phyloP scores from a whole-genome alignment of 306 rosid species.

The Castanospermum australe region DNA sequence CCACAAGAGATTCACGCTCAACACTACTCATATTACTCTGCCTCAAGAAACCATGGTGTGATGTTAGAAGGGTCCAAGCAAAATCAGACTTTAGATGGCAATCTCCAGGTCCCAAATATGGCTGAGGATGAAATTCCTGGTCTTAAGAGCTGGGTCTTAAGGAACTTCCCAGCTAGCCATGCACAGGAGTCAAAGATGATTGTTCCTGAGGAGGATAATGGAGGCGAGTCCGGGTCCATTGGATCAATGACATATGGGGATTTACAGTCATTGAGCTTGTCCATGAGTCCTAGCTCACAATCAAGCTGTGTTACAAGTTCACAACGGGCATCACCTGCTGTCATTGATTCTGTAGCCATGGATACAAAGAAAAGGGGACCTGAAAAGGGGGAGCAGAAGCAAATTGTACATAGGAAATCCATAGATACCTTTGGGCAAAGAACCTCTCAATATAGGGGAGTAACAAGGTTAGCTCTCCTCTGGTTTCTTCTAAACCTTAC shows the following conservation, averaged over 20 bases:
- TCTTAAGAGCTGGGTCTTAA: constrained; percentile 50
- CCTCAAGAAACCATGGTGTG: constrained; percentile 34
- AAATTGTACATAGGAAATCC: constrained; percentile 69
- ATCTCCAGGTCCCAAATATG: constrained; percentile 39
- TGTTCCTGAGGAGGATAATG: constrained; percentile 44
- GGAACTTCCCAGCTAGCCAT: constrained; percentile 31
- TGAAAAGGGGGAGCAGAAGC: constrained; percentile 57
- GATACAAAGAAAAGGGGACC: constrained; percentile 66
- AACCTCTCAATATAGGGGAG: constrained; percentile 85
- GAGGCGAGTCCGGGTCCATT: constrained; percentile 48
- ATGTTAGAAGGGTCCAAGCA: constrained; percentile 40
- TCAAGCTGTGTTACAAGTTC: constrained; percentile 66
- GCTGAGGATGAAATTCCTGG: constrained; percentile 37
- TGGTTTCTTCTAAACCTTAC: not conserved
- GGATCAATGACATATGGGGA: constrained; percentile 52
- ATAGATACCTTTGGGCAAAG: constrained; percentile 80
- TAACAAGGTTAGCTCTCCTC: constrained; percentile 57
- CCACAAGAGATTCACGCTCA: constrained; percentile 27
- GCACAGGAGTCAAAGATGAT: constrained; percentile 37
- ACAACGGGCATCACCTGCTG: constrained; percentile 41
- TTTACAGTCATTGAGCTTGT: constrained; percentile 59
- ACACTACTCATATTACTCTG: constrained; percentile 36
- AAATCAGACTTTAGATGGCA: constrained; percentile 30
- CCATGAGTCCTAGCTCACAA: constrained; percentile 68
- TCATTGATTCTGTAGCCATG: constrained; percentile 33